phyloP scores from a whole-genome alignment of 1,139 yeast species.

The Candida sanyaensis region DNA sequence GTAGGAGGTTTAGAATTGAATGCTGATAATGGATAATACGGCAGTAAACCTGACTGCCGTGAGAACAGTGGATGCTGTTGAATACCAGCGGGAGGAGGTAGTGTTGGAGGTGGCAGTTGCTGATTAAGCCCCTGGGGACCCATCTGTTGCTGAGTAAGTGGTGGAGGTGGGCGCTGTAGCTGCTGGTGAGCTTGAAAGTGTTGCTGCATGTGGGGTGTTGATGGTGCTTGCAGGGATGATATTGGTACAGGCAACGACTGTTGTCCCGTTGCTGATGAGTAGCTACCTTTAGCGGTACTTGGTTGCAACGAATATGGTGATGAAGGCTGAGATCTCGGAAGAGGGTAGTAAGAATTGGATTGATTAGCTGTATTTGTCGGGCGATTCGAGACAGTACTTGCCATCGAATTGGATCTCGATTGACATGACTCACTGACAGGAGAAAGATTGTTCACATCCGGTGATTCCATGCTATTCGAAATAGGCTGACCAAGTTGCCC shows the following conservation, averaged over 20 bases:
- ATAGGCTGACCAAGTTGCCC: neutral
- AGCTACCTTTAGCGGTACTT: neutral
- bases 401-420: neutral
- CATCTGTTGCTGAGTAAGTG: neutral
- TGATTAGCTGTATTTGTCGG: neutral
- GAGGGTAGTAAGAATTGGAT: neutral
- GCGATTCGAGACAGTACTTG: neutral
- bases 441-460: neutral
- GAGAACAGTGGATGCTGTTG: neutral
- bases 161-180: neutral
- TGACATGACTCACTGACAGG: neutral
- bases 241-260: neutral
- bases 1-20: neutral
- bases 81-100: neutral
- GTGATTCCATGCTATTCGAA: neutral
- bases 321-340: neutral
- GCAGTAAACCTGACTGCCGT: neutral
- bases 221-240: neutral
- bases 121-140: neutral
- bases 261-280: neutral
- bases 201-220: neutral
- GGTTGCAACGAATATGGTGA: conserved; percentile 4
- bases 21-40: neutral
- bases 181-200: conserved; percentile 2
- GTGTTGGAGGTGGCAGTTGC: neutral